Conservation (phyloP, 169 alveolate genomes). For the Plasmodium malariae region DNA sequence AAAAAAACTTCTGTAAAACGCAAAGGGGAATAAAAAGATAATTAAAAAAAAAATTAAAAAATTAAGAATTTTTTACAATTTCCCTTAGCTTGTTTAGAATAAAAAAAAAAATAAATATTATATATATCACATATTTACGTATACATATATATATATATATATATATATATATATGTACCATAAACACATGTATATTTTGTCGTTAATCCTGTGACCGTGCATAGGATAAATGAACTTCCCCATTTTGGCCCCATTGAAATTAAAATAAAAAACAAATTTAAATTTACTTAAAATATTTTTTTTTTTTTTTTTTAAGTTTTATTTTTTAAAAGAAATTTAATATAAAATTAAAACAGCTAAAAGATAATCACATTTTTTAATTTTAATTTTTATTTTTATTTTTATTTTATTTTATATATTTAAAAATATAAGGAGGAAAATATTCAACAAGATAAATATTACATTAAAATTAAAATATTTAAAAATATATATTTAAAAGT, state of each 20-base stretch:
- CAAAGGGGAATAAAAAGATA: too few species aligned
- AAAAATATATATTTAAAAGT: too few species aligned
- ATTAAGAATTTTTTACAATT: too few species aligned
- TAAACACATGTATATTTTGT: neutral
- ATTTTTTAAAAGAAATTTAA: slow-evolving; percentile 5
- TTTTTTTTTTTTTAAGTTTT: neutral
- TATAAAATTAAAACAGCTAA: neutral
- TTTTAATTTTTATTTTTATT: too few species aligned
- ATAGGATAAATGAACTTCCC: slow-evolving; percentile 23
- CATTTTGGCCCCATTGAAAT: slow-evolving; percentile 65
- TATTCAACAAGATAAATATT: too few species aligned
- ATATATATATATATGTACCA: neutral
- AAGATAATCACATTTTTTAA: too few species aligned
- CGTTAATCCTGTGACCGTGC: slow-evolving; percentile 3
- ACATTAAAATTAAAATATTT: too few species aligned
- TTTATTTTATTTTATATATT: too few species aligned
- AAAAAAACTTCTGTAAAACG: too few species aligned
- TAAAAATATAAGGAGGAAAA: too few species aligned
- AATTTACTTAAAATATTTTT: neutral
- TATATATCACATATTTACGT: neutral
- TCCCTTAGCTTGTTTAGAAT: neutral
- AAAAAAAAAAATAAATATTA: neutral
- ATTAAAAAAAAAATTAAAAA: too few species aligned
- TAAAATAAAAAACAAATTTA: slow-evolving; percentile 14
- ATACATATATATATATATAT: slow-evolving; percentile 10